Evolutionary conservation across 306 rosid genomes (phyloP).

Genomic region (Ormosia emarginata): DNA sequence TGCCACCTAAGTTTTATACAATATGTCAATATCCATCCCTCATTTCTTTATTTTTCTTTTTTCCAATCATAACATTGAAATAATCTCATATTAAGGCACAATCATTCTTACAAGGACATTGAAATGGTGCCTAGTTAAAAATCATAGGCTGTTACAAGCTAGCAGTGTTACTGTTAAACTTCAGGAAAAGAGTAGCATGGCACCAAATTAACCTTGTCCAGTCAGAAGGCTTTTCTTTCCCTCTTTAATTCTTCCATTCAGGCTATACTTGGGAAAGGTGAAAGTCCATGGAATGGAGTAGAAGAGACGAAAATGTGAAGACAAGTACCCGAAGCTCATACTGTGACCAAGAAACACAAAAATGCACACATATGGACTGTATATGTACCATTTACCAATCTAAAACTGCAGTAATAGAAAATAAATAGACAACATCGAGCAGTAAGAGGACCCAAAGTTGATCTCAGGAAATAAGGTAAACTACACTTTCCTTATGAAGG

Average conservation of each 20-base stretch:
- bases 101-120: neutral
- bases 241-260: slow-evolving; percentile 38
- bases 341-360: slow-evolving; percentile 25
- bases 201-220: slow-evolving; percentile 37
- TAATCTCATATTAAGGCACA: neutral
- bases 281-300: slow-evolving; percentile 30
- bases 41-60: neutral
- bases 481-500: neutral
- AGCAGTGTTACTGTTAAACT: slow-evolving; percentile 21
- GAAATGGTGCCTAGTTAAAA: slow-evolving; percentile 11
- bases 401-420: slow-evolving; percentile 23
- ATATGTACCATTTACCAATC: slow-evolving; percentile 18
- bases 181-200: slow-evolving; percentile 23
- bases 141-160: slow-evolving; percentile 20
- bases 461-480: neutral
- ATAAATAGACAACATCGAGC: slow-evolving; percentile 8
- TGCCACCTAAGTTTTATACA: neutral
- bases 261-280: slow-evolving; percentile 35
- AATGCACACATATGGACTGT: slow-evolving; percentile 12
- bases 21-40: neutral
- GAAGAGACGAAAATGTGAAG: slow-evolving; percentile 25
- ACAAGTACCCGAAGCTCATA: slow-evolving; percentile 20
- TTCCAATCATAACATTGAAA: neutral
- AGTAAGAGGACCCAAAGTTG: neutral
- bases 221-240: slow-evolving; percentile 39